A percentile compares a stretch with the other conserved stretches of the same genome.
These are phyloP conservation scores for Albizia julibrissin DNA, from an alignment of 306 rosid genomes.

Conservation along the genomic window DNA sequence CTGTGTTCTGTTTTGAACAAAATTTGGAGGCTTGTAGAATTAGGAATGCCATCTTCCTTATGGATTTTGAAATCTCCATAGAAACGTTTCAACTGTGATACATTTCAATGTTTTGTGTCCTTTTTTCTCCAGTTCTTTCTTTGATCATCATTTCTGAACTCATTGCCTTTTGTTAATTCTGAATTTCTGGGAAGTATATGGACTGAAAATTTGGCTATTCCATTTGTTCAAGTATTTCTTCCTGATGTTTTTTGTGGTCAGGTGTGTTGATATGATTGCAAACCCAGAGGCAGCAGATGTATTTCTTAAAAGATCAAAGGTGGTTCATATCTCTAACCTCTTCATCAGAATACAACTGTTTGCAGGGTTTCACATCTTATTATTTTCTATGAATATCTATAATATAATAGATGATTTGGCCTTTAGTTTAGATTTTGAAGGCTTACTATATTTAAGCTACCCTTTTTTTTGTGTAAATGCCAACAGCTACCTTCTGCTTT, in stretches of 20 bases:
- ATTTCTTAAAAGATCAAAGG: slow-evolving; percentile 96
- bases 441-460: neutral
- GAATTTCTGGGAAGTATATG: neutral
- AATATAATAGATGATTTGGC: neutral
- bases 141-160: neutral
- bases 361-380: neutral
- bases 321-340: slow-evolving; percentile 32
- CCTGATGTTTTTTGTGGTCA: slow-evolving; percentile 43
- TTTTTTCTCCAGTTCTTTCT: neutral
- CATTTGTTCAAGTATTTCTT: slow-evolving; percentile 27
- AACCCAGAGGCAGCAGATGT: slow-evolving; percentile 94
- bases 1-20: no score
- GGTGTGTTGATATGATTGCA: slow-evolving; percentile 95
- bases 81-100: no score
- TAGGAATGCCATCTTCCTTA: neutral
- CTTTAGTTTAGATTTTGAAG: neutral
- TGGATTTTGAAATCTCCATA: no score
- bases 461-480: neutral
- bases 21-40: neutral
- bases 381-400: slow-evolving; percentile 17
- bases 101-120: slow-evolving; percentile 1
- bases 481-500: neutral
- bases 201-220: slow-evolving; percentile 28
- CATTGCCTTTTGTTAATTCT: neutral
- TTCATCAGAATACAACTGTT: neutral